phyloP scores from a whole-genome alignment of 768 basidiomycete species.

The Leccinum rimulosum region DNA sequence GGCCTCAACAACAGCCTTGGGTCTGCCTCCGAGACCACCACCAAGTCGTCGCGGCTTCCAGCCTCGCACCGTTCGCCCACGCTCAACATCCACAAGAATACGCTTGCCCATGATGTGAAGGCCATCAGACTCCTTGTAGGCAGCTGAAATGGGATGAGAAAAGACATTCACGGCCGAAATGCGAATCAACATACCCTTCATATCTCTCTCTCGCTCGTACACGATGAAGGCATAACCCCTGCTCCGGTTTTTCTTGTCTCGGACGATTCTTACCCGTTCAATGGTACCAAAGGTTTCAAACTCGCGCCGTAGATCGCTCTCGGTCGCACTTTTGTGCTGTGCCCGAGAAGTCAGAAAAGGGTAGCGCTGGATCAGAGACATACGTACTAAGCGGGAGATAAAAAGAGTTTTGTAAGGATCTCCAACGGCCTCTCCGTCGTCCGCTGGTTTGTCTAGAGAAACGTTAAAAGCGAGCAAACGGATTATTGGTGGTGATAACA shows the following conservation, averaged over 20 bases:
- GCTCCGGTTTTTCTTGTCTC: constrained; percentile 84
- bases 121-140: constrained; percentile 98
- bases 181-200: constrained; percentile 74
- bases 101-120: constrained; percentile 94
- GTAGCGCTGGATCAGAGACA: not conserved
- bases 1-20: constrained; percentile 65
- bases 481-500: constrained; percentile 15
- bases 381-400: constrained; percentile 81
- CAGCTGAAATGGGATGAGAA: constrained; percentile 48
- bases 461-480: constrained; percentile 7
- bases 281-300: constrained; percentile 95
- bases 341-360: constrained; percentile 16
- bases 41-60: constrained; percentile 98
- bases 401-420: constrained; percentile 99
- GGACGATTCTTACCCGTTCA: constrained; percentile 90
- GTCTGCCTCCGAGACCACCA: constrained; percentile 98
- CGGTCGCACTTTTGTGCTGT: constrained; percentile 90
- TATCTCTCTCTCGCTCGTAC: constrained; percentile 96
- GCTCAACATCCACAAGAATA: constrained; percentile 96
- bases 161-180: constrained; percentile 11
- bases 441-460: constrained; percentile 83
- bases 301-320: constrained; percentile 89
- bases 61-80: constrained; percentile 94
- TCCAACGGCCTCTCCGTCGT: constrained; percentile 86
- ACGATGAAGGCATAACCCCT: constrained; percentile 96